These are phyloP conservation scores for Pleurotus tuoliensis DNA, from an alignment of 768 basidiomycete species.

Conservation along the genomic window DNA sequence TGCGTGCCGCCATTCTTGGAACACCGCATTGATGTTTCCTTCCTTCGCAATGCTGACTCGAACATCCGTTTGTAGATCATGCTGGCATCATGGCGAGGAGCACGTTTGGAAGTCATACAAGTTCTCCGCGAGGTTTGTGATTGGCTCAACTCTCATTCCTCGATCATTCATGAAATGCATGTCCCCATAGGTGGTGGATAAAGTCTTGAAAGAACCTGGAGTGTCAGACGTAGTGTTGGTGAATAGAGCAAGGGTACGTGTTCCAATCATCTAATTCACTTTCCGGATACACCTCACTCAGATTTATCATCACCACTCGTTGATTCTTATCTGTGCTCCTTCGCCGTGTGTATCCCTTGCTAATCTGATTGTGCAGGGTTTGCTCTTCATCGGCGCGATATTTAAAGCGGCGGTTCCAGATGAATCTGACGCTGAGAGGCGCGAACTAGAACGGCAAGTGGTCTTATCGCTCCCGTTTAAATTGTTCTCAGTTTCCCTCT, in stretches of 20 bases:
- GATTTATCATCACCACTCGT: too few species aligned
- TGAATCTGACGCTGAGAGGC: constrained; percentile 88
- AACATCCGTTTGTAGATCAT: constrained; percentile 56
- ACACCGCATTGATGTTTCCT: neutral
- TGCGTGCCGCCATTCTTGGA: neutral
- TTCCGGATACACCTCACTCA: too few species aligned
- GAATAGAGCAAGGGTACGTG: constrained; percentile 78
- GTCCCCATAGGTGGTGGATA: constrained; percentile 57
- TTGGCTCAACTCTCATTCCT: constrained; percentile 1
- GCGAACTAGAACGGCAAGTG: constrained; percentile 86
- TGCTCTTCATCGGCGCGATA: constrained; percentile 85
- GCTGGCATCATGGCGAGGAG: constrained; percentile 97
- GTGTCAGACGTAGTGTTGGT: constrained; percentile 66
- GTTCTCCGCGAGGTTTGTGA: constrained; percentile 65
- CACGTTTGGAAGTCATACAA: constrained; percentile 89
- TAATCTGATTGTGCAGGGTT: constrained; percentile 44
- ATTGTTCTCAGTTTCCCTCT: constrained; percentile 8
- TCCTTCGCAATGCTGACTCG: neutral
- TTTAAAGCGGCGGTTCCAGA: constrained; percentile 86
- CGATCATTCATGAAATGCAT: neutral
- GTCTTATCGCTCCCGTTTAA: neutral
- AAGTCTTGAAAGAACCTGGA: constrained; percentile 78
- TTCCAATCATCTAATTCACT: too few species aligned
- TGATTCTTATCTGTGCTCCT: too few species aligned
- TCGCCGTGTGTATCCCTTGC: neutral